phyloP scores from a whole-genome alignment of 441 rosid genomes.

The Corymbia calophylla region DNA sequence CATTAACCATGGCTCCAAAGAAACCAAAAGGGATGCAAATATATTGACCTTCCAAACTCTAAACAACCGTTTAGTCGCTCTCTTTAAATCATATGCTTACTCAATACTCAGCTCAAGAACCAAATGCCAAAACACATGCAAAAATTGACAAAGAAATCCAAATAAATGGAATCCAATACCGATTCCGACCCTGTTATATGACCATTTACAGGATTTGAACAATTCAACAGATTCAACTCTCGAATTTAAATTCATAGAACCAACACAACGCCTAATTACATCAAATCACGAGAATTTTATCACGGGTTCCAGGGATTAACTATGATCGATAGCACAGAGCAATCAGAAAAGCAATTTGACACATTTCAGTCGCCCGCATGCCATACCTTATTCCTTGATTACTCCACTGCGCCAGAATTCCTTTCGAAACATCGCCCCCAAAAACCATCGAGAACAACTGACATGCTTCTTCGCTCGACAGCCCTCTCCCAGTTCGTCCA shows the following conservation, averaged over 20 bases:
- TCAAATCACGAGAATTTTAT: not conserved
- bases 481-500: constrained; percentile 22
- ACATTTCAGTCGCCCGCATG: not conserved
- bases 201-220: not conserved
- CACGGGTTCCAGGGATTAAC: not conserved
- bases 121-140: not conserved
- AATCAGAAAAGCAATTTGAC: not conserved
- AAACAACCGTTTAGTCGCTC: not conserved
- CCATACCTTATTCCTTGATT: constrained; percentile 91
- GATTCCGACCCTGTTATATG: not conserved
- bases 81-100: not conserved
- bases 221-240: not conserved
- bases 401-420: constrained; percentile 84
- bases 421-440: constrained; percentile 59
- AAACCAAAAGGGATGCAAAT: not conserved
- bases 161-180: not conserved
- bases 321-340: not conserved
- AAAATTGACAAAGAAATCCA: not conserved
- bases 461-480: constrained; percentile 44
- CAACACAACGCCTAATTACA: not conserved
- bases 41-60: not conserved
- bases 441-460: constrained; percentile 71
- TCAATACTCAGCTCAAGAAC: not conserved
- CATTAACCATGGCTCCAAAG: not conserved
- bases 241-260: not conserved